Conservation (phyloP, 2,329 filamentous ascomycete genomes). For the Lachnellula subtilissima region DNA sequence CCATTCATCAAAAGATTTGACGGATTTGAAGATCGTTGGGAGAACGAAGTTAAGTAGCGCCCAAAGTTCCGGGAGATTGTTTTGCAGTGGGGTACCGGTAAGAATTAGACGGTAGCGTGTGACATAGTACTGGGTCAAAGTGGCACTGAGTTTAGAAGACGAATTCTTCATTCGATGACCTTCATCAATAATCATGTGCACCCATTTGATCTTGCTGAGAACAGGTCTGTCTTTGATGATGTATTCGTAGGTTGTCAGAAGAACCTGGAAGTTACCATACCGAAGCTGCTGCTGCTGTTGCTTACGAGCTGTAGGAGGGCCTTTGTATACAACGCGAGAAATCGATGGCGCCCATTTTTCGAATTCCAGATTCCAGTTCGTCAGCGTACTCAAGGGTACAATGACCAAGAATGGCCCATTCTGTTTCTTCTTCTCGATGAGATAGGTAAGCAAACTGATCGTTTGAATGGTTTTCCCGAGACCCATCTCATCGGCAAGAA, state of each 20-base stretch:
- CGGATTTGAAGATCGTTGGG: conserved; percentile 98
- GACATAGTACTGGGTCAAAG: conserved; percentile 90
- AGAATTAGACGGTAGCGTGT: conserved; percentile 95
- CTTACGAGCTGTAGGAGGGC: conserved; percentile 82
- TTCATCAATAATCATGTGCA: conserved; percentile 99
- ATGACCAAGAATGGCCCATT: conserved; percentile 92
- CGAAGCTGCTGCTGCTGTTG: conserved; percentile 90
- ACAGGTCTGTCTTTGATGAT: conserved; percentile 98
- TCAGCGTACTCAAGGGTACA: conserved; percentile 91
- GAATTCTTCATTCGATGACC: conserved; percentile 99
- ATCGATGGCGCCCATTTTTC: conserved; percentile 97
- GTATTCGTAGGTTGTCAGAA: conserved; percentile 97
- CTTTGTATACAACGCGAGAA: conserved; percentile 89
- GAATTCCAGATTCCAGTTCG: conserved; percentile 98
- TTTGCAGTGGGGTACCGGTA: conserved; percentile 94
- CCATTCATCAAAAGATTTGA: conserved; percentile 98
- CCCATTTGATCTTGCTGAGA: conserved; percentile 98
- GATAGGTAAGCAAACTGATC: conserved; percentile 93
- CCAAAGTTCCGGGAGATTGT: conserved; percentile 95
- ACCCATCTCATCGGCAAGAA: conserved; percentile 98
- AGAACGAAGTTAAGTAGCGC: conserved; percentile 97
- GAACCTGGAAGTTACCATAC: conserved; percentile 90
- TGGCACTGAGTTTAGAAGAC: conserved; percentile 91
- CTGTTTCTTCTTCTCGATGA: conserved; percentile 93
- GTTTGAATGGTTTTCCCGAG: conserved; percentile 99